Evolutionary conservation across 176 grass and related monocot genomes (phyloP), one percentile per base, ranked within the genome.

Genomic region (Oryza officinalis): DNA sequence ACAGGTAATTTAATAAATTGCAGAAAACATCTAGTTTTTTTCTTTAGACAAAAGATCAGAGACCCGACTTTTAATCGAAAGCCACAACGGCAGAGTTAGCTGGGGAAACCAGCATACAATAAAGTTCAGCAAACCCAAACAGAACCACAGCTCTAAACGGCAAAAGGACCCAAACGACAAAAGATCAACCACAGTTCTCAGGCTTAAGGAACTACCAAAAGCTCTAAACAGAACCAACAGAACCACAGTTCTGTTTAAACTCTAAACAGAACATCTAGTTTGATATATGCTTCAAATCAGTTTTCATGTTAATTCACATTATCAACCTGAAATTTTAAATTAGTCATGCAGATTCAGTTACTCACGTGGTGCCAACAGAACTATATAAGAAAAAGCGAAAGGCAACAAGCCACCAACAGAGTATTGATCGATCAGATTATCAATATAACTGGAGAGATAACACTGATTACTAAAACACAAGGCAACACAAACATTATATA

Each of bases 381-480:
- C 6, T 27, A 43, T 10, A 38, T 31, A 14, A 85, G 38, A 22
- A 45, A 18, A 11, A 13, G 9, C 9, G 20, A 45, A 12, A 11
- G 18, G 14, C 13, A 79, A 18, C 33, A 35, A 6, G 33, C 33
- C 33, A 35, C 33, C 33, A 35, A 35, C 23, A 27, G 6, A 70
- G 32, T 45, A 31, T 8, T 69, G 64, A 41, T 31, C 46, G 13
- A 78, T 85, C 65, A 44, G 5, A 59, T 69, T 23, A 61, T 85
- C 65, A 77, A 60, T 69, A 35, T 31, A 41, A 37, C n/a, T 37
- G 45, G 26, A 59, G 63, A 31, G 30, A 18, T 31, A 67, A 66
- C 27, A 75, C 13, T 13, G 14, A 63, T 50, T 22, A 0, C 1
- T 38, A 74, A 49, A 47, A 47, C 13, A 28, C 54, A 57, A 0